phyloP scores from a whole-genome alignment of 169 alveolate genomes.

The Plasmodium chabaudi region DNA sequence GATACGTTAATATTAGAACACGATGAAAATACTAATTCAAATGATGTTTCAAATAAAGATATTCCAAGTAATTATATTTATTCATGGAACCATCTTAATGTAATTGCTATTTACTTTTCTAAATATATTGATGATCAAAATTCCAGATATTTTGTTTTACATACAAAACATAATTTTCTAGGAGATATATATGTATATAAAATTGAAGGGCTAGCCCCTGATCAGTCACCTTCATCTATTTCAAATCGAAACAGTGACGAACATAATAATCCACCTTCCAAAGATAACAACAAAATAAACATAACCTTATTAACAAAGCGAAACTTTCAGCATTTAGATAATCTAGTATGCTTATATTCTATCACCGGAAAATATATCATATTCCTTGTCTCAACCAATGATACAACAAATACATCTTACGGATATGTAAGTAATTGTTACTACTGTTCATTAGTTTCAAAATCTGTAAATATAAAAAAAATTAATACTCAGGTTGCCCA shows the following conservation, averaged over 20 bases:
- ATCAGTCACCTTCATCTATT: neutral
- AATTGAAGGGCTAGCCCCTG: conserved; percentile 13
- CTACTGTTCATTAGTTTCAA: conserved; percentile 14
- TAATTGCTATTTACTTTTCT: conserved; percentile 36
- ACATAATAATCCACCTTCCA: too few relatives aligned
- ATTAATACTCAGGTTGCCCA: conserved; percentile 81
- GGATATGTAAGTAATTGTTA: conserved; percentile 68
- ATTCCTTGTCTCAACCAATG: conserved; percentile 36
- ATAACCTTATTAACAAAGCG: conserved; percentile 4
- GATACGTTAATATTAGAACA: conserved; percentile 14
- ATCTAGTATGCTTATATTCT: conserved; percentile 25
- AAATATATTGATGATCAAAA: conserved; percentile 23
- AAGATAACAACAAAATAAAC: neutral
- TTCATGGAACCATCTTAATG: conserved; percentile 63
- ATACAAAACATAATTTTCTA: conserved; percentile 54
- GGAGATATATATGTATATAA: conserved; percentile 57
- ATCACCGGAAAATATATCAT: conserved; percentile 32
- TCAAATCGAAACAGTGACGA: neutral
- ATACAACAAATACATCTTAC: conserved; percentile 43
- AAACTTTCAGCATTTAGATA: conserved; percentile 27
- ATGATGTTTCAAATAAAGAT: conserved; percentile 1
- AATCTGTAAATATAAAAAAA: conserved; percentile 48
- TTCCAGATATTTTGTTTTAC: conserved; percentile 30
- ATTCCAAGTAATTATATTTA: conserved; percentile 19
- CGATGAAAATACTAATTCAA: neutral